phyloP scores from a whole-genome alignment of 345 rosid species.

The Salix koriyanagi region DNA sequence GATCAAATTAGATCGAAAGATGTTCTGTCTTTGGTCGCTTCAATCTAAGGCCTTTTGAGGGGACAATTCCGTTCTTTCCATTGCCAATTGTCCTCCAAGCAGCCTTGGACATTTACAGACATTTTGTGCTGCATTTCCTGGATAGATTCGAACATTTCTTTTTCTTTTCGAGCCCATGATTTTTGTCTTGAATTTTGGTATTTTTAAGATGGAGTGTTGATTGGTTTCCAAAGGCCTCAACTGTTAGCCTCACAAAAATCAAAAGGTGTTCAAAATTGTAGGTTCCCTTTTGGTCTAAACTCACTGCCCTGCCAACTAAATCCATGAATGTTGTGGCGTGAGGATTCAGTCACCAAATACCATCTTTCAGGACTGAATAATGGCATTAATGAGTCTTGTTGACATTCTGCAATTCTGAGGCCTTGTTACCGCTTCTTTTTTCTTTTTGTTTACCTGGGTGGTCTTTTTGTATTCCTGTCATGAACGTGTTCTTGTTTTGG shows the following conservation, averaged over 20 bases:
- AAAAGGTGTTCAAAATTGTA: neutral
- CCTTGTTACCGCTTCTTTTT: neutral
- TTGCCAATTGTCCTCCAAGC: constrained; percentile 16
- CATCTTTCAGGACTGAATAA: constrained; percentile 24
- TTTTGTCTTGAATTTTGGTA: too few relatives aligned
- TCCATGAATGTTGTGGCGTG: neutral
- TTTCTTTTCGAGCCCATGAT: neutral
- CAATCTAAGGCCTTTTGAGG: constrained; percentile 17
- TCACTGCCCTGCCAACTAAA: neutral
- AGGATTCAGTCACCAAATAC: neutral
- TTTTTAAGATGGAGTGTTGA: neutral
- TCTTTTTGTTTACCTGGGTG: too few relatives aligned
- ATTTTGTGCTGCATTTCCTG: constrained; percentile 17
- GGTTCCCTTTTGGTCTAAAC: neutral
- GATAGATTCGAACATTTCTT: constrained; percentile 20
- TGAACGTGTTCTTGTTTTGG: too few relatives aligned
- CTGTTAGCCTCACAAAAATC: neutral
- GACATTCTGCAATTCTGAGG: constrained; percentile 23
- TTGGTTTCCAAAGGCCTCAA: neutral
- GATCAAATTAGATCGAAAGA: constrained; percentile 5
- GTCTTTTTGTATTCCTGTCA: too few relatives aligned
- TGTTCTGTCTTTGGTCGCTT: neutral
- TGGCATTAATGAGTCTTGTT: constrained; percentile 3
- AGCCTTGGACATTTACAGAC: constrained; percentile 13
- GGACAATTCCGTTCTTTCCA: neutral